These are phyloP conservation scores for Linderina pennispora DNA, from an alignment of 192 early-diverging fungal genomes.

Conservation along the genomic window DNA sequence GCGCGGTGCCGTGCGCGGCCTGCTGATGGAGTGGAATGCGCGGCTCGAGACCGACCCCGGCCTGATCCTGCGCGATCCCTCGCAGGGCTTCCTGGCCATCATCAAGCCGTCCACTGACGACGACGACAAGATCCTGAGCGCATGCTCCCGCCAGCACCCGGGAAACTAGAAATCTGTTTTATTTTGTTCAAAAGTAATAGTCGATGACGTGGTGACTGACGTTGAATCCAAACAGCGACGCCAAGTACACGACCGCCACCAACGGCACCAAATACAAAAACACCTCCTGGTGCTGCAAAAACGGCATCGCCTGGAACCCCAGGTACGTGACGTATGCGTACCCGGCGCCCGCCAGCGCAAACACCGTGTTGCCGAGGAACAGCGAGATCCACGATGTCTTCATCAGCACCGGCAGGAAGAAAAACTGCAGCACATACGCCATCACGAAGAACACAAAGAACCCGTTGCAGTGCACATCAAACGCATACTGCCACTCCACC, in stretches of 20 bases:
- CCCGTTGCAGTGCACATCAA: slow-evolving; percentile 96
- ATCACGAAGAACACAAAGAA: slow-evolving; percentile 87
- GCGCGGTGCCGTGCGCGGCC: slow-evolving; percentile 30
- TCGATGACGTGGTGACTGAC: slow-evolving; percentile 66
- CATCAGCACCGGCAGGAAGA: slow-evolving; percentile 79
- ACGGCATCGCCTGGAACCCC: slow-evolving; percentile 94
- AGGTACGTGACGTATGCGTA: slow-evolving; percentile 90
- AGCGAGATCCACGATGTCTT: slow-evolving; percentile 73
- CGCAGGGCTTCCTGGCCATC: slow-evolving; percentile 23
- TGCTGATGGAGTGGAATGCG: slow-evolving; percentile 38
- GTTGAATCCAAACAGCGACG: slow-evolving; percentile 69
- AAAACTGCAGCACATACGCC: slow-evolving; percentile 89
- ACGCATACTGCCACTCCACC: slow-evolving; percentile 95
- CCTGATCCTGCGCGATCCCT: slow-evolving; percentile 4
- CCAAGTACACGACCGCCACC: slow-evolving; percentile 52
- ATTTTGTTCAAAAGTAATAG: slow-evolving; percentile 82
- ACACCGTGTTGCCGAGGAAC: slow-evolving; percentile 85
- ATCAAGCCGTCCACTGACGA: slow-evolving; percentile 30
- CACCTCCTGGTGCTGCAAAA: slow-evolving; percentile 80
- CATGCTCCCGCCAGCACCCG: slow-evolving; percentile 3
- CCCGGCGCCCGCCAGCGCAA: slow-evolving; percentile 67
- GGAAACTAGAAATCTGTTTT: background rate
- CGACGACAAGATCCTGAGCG: slow-evolving; percentile 19
- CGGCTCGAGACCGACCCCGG: slow-evolving; percentile 13
- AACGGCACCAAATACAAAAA: slow-evolving; percentile 85